Percentiles rank a stretch among this genome's conserved stretches.
Evolutionary conservation across 2,329 filamentous ascomycete species (phyloP).

Genomic region (Fonsecaea nubica): DNA sequence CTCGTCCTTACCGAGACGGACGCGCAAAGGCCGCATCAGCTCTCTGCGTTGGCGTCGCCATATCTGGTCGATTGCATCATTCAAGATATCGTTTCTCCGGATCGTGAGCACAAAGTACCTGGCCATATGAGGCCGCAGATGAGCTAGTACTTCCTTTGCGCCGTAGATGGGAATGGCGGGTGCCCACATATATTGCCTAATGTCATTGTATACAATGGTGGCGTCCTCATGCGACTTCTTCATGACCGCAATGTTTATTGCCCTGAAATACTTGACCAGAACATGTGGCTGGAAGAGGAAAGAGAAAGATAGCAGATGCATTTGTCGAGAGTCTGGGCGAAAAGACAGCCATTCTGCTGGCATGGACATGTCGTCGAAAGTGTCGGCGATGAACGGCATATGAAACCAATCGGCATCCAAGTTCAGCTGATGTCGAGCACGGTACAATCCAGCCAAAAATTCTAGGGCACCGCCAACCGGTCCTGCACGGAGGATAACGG

Average conservation of each 20-base stretch:
- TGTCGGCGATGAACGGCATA: constrained; percentile 76
- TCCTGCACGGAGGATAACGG: constrained; percentile 71
- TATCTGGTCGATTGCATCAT: constrained; percentile 82
- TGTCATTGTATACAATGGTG: constrained; percentile 54
- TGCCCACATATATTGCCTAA: constrained; percentile 51
- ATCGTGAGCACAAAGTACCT: constrained; percentile 75
- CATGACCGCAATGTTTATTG: constrained; percentile 88
- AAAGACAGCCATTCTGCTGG: constrained; percentile 74
- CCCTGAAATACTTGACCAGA: constrained; percentile 82
- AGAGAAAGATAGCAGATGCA: constrained; percentile 79
- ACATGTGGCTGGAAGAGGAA: constrained; percentile 77
- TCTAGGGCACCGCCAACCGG: constrained; percentile 78
- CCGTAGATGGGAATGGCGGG: constrained; percentile 58
- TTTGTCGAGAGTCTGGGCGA: constrained; percentile 64
- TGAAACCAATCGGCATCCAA: constrained; percentile 70
- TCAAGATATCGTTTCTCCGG: constrained; percentile 69
- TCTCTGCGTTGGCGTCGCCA: constrained; percentile 86
- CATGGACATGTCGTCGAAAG: constrained; percentile 75
- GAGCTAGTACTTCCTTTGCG: constrained; percentile 66
- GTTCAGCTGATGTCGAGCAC: constrained; percentile 67
- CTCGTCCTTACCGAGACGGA: constrained; percentile 79
- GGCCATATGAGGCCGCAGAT: constrained; percentile 70
- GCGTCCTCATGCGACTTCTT: constrained; percentile 76
- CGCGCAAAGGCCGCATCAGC: constrained; percentile 82
- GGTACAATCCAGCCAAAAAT: constrained; percentile 74